phyloP scores from a whole-genome alignment of 2,329 filamentous ascomycete genomes.

The Dichotomopilus funicola region DNA sequence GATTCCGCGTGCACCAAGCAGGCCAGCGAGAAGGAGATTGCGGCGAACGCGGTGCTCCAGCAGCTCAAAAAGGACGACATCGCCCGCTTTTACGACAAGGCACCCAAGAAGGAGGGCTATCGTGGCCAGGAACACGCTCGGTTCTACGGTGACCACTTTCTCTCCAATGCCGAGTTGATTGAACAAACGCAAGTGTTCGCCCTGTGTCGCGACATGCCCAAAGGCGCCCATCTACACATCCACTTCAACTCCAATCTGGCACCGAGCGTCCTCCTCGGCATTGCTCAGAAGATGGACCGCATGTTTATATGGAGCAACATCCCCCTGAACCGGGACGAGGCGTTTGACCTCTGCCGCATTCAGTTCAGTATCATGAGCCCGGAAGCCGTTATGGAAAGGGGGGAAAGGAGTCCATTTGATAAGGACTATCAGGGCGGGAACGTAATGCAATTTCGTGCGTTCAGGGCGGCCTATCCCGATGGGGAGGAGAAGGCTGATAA shows the following conservation, averaged over 20 bases:
- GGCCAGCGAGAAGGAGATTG: constrained; percentile 23
- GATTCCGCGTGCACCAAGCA: constrained; percentile 14
- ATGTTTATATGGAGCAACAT: constrained; percentile 65
- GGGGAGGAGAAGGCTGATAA: constrained; percentile 28
- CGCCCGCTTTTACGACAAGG: constrained; percentile 31
- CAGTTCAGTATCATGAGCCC: constrained; percentile 49
- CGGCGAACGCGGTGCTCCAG: constrained; percentile 37
- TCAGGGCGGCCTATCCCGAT: constrained; percentile 32
- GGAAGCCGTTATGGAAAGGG: constrained; percentile 26
- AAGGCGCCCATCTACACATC: constrained; percentile 66
- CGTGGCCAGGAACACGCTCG: constrained; percentile 39
- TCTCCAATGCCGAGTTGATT: constrained; percentile 49
- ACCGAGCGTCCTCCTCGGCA: constrained; percentile 51
- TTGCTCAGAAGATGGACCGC: constrained; percentile 48
- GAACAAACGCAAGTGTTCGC: constrained; percentile 49
- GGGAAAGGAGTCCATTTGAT: constrained; percentile 43
- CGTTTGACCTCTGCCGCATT: constrained; percentile 51
- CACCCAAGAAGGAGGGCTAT: constrained; percentile 30
- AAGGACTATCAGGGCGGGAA: constrained; percentile 37
- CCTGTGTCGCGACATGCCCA: constrained; percentile 56
- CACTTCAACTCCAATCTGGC: constrained; percentile 71
- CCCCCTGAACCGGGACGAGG: constrained; percentile 36
- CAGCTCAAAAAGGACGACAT: constrained; percentile 33
- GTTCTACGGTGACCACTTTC: constrained; percentile 51
- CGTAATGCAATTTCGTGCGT: constrained; percentile 39